Conservation (phyloP, 2,329 filamentous ascomycete genomes). For the Colletotrichum godetiae region DNA sequence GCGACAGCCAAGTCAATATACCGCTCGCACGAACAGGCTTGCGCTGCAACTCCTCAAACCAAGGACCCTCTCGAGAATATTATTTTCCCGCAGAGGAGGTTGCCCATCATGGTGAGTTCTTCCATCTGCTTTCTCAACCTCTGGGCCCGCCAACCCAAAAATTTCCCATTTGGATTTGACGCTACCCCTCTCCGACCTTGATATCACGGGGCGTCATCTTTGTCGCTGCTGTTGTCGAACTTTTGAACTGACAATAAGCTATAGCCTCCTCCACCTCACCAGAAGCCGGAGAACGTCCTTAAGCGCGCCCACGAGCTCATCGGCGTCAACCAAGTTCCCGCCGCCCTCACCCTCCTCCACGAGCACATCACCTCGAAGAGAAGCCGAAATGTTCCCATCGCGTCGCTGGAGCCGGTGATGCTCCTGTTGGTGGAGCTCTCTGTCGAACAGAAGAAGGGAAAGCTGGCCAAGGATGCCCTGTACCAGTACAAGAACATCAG, state of each 20-base stretch:
- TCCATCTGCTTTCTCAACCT: not conserved
- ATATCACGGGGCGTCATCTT: conserved; percentile 33
- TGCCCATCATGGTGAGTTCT: conserved; percentile 51
- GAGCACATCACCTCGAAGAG: conserved; percentile 99
- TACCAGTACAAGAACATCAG: conserved; percentile 99
- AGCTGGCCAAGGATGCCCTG: conserved; percentile 96
- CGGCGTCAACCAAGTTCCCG: conserved; percentile 92
- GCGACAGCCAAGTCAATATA: conserved; percentile 51
- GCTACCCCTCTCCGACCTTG: conserved; percentile 72
- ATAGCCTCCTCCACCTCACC: conserved; percentile 94
- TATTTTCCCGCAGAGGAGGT: conserved; percentile 57
- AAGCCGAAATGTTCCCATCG: conserved; percentile 96
- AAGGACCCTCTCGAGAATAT: conserved; percentile 45
- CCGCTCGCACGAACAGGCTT: conserved; percentile 48
- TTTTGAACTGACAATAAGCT: conserved; percentile 34
- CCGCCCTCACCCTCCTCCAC: conserved; percentile 93
- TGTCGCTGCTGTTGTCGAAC: conserved; percentile 28
- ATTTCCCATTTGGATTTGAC: conserved; percentile 12
- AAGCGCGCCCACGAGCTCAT: conserved; percentile 99
- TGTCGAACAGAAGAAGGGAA: conserved; percentile 97
- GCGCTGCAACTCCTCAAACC: conserved; percentile 49
- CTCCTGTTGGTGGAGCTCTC: conserved; percentile 96
- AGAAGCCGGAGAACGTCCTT: conserved; percentile 98
- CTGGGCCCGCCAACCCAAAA: conserved; percentile 9
- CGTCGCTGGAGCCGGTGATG: conserved; percentile 97